A percentile compares a stretch with the other conserved stretches of the same genome.
These are phyloP conservation scores for Dryadomyces quercivorus DNA, from an alignment of 2,329 filamentous ascomycete species.

Conservation along the genomic window DNA sequence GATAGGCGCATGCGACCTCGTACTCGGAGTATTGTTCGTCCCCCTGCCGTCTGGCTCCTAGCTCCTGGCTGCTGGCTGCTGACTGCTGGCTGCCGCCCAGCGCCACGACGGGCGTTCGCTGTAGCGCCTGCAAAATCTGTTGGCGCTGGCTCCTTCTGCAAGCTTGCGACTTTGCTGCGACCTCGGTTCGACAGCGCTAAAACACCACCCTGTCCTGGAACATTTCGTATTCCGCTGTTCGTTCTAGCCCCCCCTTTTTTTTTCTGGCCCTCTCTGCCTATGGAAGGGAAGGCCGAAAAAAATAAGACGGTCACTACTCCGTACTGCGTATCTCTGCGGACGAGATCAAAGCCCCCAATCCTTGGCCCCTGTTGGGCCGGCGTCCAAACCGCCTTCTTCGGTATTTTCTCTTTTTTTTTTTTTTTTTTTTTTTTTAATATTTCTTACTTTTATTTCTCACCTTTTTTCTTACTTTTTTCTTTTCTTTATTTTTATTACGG, in stretches of 20 bases:
- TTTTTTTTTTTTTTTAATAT: background rate
- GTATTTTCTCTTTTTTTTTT: background rate
- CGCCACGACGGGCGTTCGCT: background rate
- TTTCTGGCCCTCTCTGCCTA: background rate
- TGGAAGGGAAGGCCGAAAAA: background rate
- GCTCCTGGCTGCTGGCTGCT: no score
- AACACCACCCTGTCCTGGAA: background rate
- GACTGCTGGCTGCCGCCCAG: no score
- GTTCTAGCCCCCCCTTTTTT: background rate
- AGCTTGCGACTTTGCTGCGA: background rate
- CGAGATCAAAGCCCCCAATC: background rate
- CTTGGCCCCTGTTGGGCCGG: background rate
- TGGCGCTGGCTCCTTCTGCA: background rate
- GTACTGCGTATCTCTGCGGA: background rate
- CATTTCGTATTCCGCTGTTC: background rate
- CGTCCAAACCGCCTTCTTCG: background rate
- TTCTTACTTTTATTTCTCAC: no score
- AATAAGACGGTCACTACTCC: background rate
- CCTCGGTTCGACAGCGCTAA: background rate
- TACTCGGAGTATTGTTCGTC: no score
- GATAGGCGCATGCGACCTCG: no score
- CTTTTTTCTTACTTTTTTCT: background rate
- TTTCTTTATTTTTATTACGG: background rate
- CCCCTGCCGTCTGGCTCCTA: no score
- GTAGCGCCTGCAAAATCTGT: background rate